phyloP scores from a whole-genome alignment of 257 asterid species.

The Orobanche coerulescens region DNA sequence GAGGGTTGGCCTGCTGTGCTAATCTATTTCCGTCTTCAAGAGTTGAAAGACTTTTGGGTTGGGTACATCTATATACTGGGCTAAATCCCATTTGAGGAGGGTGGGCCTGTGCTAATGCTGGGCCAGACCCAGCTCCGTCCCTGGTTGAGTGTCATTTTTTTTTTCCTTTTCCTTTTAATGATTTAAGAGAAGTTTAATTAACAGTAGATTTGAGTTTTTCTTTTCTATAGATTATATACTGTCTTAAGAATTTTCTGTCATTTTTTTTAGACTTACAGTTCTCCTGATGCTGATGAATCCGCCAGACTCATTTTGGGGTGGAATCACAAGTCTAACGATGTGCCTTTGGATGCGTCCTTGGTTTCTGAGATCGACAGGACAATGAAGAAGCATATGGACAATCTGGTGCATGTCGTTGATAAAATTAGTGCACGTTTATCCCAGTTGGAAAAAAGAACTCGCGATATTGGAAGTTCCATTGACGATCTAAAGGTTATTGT shows the following conservation, averaged over 20 bases:
- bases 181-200: background rate
- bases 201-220: background rate
- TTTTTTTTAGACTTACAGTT: slow-evolving; percentile 45
- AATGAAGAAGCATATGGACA: slow-evolving; percentile 76
- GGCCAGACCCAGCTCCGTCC: too few species aligned
- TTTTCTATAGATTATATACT: background rate
- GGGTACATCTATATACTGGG: too few species aligned
- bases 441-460: slow-evolving; percentile 75
- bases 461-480: slow-evolving; percentile 64
- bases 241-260: background rate
- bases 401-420: slow-evolving; percentile 64
- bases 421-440: slow-evolving; percentile 73
- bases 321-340: slow-evolving; percentile 40
- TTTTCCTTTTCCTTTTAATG: background rate
- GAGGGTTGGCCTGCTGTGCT: too few species aligned
- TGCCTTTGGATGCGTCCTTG: slow-evolving; percentile 34
- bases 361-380: slow-evolving; percentile 74
- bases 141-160: background rate
- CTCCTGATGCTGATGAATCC: slow-evolving; percentile 55
- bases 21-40: too few species aligned
- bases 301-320: slow-evolving; percentile 51
- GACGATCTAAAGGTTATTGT: slow-evolving; percentile 72
- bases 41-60: too few species aligned
- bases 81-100: too few species aligned
- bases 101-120: too few species aligned